phyloP scores from a whole-genome alignment of 179 eudicot genomes.

The Silene coronaria region DNA sequence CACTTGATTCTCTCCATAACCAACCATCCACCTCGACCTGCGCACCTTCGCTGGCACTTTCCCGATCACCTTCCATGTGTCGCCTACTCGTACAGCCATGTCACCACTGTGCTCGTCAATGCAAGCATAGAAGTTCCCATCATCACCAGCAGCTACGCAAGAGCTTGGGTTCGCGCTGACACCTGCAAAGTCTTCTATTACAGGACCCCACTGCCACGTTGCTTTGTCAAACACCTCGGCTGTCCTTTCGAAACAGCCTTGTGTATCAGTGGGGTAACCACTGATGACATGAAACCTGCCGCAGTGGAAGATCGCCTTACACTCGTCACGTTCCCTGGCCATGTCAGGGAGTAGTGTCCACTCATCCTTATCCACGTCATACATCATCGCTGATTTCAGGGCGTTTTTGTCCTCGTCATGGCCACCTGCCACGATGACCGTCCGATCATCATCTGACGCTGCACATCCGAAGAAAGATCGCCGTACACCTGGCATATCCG shows the following conservation, averaged over 20 bases:
- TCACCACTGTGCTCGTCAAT: conserved; percentile 15
- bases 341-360: conserved; percentile 55
- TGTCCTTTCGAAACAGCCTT: conserved; percentile 43
- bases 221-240: conserved; percentile 40
- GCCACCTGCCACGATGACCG: conserved; percentile 64
- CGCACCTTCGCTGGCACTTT: conserved; percentile 32
- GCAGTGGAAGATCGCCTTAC: conserved; percentile 37
- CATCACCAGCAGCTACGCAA: conserved; percentile 28
- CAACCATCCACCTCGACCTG: conserved; percentile 26
- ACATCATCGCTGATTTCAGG: conserved; percentile 39
- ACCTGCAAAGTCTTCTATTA: conserved; percentile 32
- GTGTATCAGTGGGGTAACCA: conserved; percentile 49
- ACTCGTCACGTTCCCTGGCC: conserved; percentile 53
- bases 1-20: conserved; percentile 24
- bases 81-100: conserved; percentile 22
- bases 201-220: conserved; percentile 47
- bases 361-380: conserved; percentile 44
- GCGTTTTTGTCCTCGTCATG: conserved; percentile 64
- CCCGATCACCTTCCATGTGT: conserved; percentile 36
- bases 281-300: conserved; percentile 64
- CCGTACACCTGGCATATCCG: conserved; percentile 50
- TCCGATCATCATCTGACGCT: conserved; percentile 36
- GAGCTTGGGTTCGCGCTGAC: conserved; percentile 24
- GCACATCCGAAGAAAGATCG: conserved; percentile 58
- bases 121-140: conserved; percentile 23